These are phyloP conservation scores for Alternaria gaisen DNA, from an alignment of 2,329 filamentous ascomycete species.

Conservation along the genomic window DNA sequence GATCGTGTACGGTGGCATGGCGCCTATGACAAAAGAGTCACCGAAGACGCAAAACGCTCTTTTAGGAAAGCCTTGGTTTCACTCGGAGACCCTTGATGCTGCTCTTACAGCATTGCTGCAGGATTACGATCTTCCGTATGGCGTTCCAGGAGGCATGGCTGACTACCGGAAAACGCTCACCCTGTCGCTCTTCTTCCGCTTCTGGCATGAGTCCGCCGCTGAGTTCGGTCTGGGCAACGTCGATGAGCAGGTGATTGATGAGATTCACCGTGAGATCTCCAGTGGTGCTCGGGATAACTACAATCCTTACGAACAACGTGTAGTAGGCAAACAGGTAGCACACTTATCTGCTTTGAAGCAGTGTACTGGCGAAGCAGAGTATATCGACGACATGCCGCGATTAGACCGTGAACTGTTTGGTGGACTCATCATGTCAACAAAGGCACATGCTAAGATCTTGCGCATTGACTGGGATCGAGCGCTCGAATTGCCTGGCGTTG, in stretches of 20 bases:
- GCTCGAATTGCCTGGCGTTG: slow-evolving; percentile 84
- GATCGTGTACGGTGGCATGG: slow-evolving; percentile 93
- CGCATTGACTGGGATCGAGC: slow-evolving; percentile 79
- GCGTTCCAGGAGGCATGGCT: slow-evolving; percentile 95
- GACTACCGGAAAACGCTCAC: slow-evolving; percentile 91
- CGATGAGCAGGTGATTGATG: slow-evolving; percentile 77
- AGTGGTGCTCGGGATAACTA: slow-evolving; percentile 78
- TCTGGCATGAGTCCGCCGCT: slow-evolving; percentile 86
- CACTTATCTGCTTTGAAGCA: slow-evolving; percentile 93
- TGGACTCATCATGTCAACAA: slow-evolving; percentile 85
- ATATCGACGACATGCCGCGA: slow-evolving; percentile 90
- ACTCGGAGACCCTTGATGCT: slow-evolving; percentile 83
- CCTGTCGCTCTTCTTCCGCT: slow-evolving; percentile 94
- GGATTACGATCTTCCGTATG: slow-evolving; percentile 86
- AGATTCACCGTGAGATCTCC: slow-evolving; percentile 85
- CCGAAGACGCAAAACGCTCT: slow-evolving; percentile 77
- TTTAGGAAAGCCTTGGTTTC: slow-evolving; percentile 77
- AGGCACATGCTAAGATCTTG: slow-evolving; percentile 85
- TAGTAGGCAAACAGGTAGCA: slow-evolving; percentile 83
- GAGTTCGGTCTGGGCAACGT: slow-evolving; percentile 64
- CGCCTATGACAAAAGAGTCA: slow-evolving; percentile 83
- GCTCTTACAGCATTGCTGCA: slow-evolving; percentile 81
- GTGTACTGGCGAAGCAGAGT: slow-evolving; percentile 90
- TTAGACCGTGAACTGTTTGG: slow-evolving; percentile 87
- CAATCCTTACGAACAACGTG: slow-evolving; percentile 79